phyloP scores from a whole-genome alignment of 805 yeast genomes.

The Yarrowia porcina region DNA sequence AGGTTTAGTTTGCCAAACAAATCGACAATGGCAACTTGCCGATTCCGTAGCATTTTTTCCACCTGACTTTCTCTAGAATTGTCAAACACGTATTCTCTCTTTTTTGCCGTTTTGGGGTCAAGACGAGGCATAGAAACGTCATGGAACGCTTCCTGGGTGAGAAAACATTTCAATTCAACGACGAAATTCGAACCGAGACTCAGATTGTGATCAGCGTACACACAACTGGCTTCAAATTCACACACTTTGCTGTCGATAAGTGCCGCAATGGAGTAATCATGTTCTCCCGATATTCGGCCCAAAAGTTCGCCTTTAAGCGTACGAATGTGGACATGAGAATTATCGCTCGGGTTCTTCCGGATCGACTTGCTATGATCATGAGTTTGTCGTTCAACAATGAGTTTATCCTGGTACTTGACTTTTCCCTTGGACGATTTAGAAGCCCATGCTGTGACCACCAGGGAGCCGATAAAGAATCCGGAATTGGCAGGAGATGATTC shows the following conservation, averaged over 20 bases:
- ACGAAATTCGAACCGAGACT: slow-evolving; percentile 75
- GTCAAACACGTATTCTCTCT: slow-evolving; percentile 30
- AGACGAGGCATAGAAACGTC: slow-evolving; percentile 28
- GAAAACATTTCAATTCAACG: slow-evolving; percentile 63
- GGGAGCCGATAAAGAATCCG: background rate
- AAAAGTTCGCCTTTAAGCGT: background rate
- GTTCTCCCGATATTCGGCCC: slow-evolving; percentile 4
- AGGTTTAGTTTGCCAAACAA: slow-evolving; percentile 50
- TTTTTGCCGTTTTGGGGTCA: background rate
- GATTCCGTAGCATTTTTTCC: slow-evolving; percentile 50
- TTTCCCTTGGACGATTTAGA: slow-evolving; percentile 19
- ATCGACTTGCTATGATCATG: slow-evolving; percentile 8
- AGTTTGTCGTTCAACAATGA: background rate
- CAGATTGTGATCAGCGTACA: slow-evolving; percentile 56
- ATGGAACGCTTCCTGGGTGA: slow-evolving; percentile 42
- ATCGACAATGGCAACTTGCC: slow-evolving; percentile 54
- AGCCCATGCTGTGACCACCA: slow-evolving; percentile 28
- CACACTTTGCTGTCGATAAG: slow-evolving; percentile 56
- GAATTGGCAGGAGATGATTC: too few species aligned
- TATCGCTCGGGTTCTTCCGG: slow-evolving; percentile 6
- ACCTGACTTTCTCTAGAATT: slow-evolving; percentile 49
- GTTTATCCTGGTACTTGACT: background rate
- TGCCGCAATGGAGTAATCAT: slow-evolving; percentile 47
- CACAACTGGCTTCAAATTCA: slow-evolving; percentile 53
- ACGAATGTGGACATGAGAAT: slow-evolving; percentile 12